These are phyloP conservation scores for Cantharellus cinnabarinus DNA, from an alignment of 768 basidiomycete species.

Conservation along the genomic window DNA sequence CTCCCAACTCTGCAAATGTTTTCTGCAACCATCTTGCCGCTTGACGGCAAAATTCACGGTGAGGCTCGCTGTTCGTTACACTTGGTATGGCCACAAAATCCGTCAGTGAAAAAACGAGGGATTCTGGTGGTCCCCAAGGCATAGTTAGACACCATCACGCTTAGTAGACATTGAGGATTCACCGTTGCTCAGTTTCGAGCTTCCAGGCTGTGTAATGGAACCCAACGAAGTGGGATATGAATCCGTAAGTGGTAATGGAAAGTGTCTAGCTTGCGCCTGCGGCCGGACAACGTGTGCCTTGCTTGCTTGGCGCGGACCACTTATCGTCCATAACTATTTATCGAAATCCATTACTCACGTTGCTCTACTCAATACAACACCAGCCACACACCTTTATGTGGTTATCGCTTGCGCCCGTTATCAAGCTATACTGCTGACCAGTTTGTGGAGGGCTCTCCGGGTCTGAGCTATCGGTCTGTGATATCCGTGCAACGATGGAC, in stretches of 20 bases:
- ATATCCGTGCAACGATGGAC: conserved; percentile 26
- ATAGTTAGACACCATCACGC: too few species aligned
- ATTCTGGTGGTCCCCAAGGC: conserved; percentile 21
- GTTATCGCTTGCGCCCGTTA: conserved; percentile 76
- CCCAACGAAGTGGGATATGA: too few species aligned
- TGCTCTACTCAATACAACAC: background rate
- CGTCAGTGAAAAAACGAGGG: conserved; percentile 56
- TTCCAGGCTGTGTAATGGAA: too few species aligned
- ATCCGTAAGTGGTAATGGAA: background rate
- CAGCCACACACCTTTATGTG: conserved; percentile 43
- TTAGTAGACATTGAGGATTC: too few species aligned
- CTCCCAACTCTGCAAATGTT: conserved; percentile 73
- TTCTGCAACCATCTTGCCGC: conserved; percentile 85
- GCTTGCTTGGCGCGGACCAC: background rate
- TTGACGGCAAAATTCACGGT: conserved; percentile 79
- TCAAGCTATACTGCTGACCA: conserved; percentile 20
- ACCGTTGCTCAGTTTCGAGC: too few species aligned
- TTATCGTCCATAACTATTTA: background rate
- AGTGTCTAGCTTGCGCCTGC: background rate
- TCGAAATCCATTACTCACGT: background rate
- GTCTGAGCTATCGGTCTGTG: background rate
- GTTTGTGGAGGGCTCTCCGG: background rate
- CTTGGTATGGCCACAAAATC: conserved; percentile 80
- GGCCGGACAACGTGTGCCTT: background rate
- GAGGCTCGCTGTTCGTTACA: conserved; percentile 43